Base-by-base conservation (phyloP, 1,139 yeast species). In the Saccharomyces uvarum region DNA sequence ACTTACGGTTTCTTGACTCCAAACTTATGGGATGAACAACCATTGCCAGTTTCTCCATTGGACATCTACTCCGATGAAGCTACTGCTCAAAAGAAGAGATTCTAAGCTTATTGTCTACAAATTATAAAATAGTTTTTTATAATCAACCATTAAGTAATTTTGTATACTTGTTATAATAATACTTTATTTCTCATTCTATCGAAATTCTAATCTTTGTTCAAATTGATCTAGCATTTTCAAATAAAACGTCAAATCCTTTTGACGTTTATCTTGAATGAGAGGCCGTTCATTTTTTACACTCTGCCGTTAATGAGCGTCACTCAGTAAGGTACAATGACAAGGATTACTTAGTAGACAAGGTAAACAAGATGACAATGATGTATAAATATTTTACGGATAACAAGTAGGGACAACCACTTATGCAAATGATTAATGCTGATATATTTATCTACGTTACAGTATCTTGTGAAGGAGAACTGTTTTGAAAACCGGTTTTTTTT, bases 1-100 rank as follows among this genome's bases (percentile, higher is more conserved):
- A 89, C 99, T 70, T 95, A 93, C 88, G 97, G 96, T 82, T 93
- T 90, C 98, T 87, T 95, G 81, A 93, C 99, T 77, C 99, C 99
- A 74, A 88, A 91, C 95, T 85, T 93, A 80, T 93, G 99, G 99
- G 80, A 81, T 71, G 89, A 84, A 71, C 82, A 84, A 72, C 82
- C 88, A 64, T 84, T 90, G 75, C 83, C 83, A 74, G 81, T 89
- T 69, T 88, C 96, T 75, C 98, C 98, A 76, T 84, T 93, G 79
- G 98, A 93, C 74, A 83, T 86, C 74, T 89, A 84, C 83, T 84
- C 91, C 73, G 93, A 86, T 72, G 90, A 85, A 76, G 88, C 90
- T 73, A 74, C 81, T 72, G 83, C 81, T 66, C 73, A 82, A 75
- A 86, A 85, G 83, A 86, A 84, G 83, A 84, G 84, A 78, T 83